Evolutionary conservation across 768 basidiomycete genomes (phyloP).

Genomic region (Collybia sordida): DNA sequence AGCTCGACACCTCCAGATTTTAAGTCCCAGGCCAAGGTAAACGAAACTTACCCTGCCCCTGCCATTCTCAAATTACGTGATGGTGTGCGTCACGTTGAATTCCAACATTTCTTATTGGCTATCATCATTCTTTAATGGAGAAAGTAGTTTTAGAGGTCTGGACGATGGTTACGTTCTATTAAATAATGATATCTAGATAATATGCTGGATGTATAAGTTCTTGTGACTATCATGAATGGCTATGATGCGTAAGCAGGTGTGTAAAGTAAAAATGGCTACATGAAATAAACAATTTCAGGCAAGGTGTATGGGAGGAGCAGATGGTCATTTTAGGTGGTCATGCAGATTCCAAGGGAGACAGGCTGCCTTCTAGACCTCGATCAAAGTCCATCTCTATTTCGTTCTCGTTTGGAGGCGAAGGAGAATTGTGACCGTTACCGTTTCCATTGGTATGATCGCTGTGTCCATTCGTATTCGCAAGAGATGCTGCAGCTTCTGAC

Average conservation of each 20-base stretch:
- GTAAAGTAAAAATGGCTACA: too few species aligned
- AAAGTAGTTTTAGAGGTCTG: too few species aligned
- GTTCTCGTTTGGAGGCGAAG: slow-evolving; percentile 12
- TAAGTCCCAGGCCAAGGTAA: background rate
- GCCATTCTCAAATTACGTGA: too few species aligned
- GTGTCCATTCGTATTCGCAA: slow-evolving; percentile 5
- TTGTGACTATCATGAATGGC: slow-evolving; percentile 3
- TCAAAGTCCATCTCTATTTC: slow-evolving; percentile 23
- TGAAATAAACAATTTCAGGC: background rate
- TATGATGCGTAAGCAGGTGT: background rate
- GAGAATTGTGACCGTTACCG: slow-evolving; percentile 5
- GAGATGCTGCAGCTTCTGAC: slow-evolving; percentile 10
- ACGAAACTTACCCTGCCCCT: too few species aligned
- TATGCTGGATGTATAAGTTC: slow-evolving; percentile 5
- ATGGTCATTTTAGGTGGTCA: slow-evolving; percentile 15
- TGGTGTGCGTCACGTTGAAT: too few species aligned
- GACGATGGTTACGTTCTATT: background rate
- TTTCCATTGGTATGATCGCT: slow-evolving; percentile 9
- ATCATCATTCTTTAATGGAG: too few species aligned
- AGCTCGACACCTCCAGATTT: background rate
- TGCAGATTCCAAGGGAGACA: slow-evolving; percentile 39
- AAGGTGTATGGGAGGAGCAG: background rate
- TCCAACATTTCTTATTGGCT: too few species aligned
- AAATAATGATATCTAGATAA: background rate
- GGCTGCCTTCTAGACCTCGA: slow-evolving; percentile 37